Evolutionary conservation across 73 alveolate species (phyloP).

Genomic region (Breviolum minutum): DNA sequence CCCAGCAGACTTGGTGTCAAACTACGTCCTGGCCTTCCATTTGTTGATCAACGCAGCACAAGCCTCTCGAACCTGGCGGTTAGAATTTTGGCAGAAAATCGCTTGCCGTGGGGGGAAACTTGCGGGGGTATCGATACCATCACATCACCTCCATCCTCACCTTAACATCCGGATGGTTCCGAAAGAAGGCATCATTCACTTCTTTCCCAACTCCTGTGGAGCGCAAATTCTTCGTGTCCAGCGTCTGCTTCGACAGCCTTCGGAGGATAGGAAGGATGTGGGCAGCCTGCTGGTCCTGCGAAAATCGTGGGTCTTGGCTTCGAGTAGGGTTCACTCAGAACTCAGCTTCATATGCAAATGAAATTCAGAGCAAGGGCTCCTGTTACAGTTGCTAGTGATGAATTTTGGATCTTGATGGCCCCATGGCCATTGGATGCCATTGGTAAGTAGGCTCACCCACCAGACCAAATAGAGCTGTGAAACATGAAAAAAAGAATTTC

Average conservation of each 20-base stretch:
- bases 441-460: no score
- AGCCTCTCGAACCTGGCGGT: constrained; percentile 7
- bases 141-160: background rate
- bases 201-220: constrained; percentile 44
- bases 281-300: constrained; percentile 1
- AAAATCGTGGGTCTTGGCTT: no score
- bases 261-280: background rate
- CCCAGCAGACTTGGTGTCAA: background rate
- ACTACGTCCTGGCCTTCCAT: background rate
- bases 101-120: no score
- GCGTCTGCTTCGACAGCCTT: background rate
- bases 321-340: no score
- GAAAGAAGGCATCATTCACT: constrained; percentile 42
- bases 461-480: no score
- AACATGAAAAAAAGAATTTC: no score
- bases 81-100: background rate
- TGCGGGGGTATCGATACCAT: no score
- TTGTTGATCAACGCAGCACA: background rate
- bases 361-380: no score
- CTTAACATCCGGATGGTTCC: constrained; percentile 14
- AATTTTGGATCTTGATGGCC: no score
- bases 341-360: no score
- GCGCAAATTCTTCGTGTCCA: background rate
- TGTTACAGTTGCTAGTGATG: no score
- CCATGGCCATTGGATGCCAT: no score